These are phyloP conservation scores for Boletus speciosus DNA, from an alignment of 768 basidiomycete species.

Conservation along the genomic window DNA sequence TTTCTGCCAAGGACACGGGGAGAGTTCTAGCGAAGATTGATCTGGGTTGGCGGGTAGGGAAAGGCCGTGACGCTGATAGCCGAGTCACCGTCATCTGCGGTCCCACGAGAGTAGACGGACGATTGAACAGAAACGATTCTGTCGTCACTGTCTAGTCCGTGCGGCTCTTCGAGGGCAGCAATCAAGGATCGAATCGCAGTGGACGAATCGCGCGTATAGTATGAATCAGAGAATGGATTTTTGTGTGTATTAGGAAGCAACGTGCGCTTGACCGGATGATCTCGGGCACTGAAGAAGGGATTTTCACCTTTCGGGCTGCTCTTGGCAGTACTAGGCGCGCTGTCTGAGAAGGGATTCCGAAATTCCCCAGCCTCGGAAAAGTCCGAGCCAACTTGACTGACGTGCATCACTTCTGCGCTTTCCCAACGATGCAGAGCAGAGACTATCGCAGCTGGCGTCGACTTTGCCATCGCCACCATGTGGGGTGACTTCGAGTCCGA, in stretches of 20 bases:
- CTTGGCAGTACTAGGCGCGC: slow-evolving; percentile 11
- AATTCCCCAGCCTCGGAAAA: slow-evolving; percentile 5
- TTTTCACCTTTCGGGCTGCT: slow-evolving; percentile 25
- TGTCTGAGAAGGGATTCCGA: slow-evolving; percentile 27
- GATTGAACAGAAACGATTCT: slow-evolving; percentile 60
- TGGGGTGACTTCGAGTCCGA: slow-evolving; percentile 51
- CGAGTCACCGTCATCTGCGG: slow-evolving; percentile 26
- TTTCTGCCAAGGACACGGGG: not conserved
- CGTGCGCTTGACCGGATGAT: slow-evolving; percentile 29
- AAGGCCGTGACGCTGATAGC: slow-evolving; percentile 26
- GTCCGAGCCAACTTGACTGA: slow-evolving; percentile 25
- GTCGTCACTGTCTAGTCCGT: slow-evolving; percentile 44
- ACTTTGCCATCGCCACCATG: slow-evolving; percentile 48
- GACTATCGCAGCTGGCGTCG: slow-evolving; percentile 55
- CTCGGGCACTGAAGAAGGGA: slow-evolving; percentile 41
- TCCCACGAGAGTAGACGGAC: slow-evolving; percentile 35
- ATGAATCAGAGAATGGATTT: slow-evolving; percentile 45
- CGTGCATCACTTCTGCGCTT: slow-evolving; percentile 59
- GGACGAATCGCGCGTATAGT: slow-evolving; percentile 22
- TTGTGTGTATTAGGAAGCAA: slow-evolving; percentile 10
- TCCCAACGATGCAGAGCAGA: slow-evolving; percentile 62
- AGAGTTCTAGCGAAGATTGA: slow-evolving; percentile 8
- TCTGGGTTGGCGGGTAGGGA: slow-evolving; percentile 29
- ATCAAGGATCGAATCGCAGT: slow-evolving; percentile 59
- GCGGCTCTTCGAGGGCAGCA: slow-evolving; percentile 56